phyloP scores from a whole-genome alignment of 2,329 filamentous ascomycete genomes.

The Penicillium sp. region DNA sequence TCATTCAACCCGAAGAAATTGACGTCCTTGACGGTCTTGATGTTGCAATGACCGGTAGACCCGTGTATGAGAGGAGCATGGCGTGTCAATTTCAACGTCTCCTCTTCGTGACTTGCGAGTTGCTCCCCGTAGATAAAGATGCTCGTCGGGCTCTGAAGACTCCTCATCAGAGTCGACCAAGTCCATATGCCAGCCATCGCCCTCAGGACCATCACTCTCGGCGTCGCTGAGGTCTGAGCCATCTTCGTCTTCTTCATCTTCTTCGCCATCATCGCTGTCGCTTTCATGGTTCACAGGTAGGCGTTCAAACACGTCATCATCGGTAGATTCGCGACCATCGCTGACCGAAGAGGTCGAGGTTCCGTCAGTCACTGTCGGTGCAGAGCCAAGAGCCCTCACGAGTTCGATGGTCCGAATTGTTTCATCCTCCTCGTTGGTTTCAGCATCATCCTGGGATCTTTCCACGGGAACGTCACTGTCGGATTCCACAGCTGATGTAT shows the following conservation, averaged over 20 bases:
- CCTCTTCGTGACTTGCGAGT: constrained; percentile 11
- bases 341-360: background rate
- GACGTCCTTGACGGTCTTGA: constrained; percentile 64
- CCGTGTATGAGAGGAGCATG: constrained; percentile 53
- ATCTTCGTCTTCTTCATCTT: constrained; percentile 22
- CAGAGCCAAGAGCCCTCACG: constrained; percentile 10
- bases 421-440: constrained; percentile 45
- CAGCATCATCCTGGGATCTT: constrained; percentile 46
- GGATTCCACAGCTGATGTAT: constrained; percentile 36
- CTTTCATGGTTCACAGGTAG: constrained; percentile 10
- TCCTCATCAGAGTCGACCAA: constrained; percentile 26
- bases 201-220: constrained; percentile 31
- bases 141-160: background rate
- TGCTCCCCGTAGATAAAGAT: background rate
- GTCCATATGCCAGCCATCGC: constrained; percentile 29
- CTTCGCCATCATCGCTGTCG: constrained; percentile 17
- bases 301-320: constrained; percentile 12
- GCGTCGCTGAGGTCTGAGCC: constrained; percentile 22
- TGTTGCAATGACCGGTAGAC: constrained; percentile 61
- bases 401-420: constrained; percentile 36
- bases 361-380: background rate
- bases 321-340: background rate
- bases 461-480: constrained; percentile 42
- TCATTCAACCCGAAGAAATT: constrained; percentile 64
- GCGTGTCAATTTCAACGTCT: constrained; percentile 50